Conservation (phyloP, 495 filamentous ascomycete genomes). For the Neurospora sp. region DNA sequence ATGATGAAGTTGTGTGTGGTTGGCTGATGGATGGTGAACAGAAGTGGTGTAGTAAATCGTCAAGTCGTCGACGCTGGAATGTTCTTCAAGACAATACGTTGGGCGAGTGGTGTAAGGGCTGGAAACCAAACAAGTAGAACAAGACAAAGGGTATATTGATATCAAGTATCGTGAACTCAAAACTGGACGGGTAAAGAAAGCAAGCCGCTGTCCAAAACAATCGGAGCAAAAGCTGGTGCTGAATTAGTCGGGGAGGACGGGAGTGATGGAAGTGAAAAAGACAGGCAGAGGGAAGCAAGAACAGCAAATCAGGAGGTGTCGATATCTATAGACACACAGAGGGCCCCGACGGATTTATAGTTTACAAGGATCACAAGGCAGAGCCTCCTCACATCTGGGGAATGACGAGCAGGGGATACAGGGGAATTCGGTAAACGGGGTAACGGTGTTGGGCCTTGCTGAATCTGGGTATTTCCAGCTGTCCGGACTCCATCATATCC, state of each 20-base stretch:
- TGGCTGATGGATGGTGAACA: neutral
- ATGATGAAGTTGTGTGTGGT: conserved; percentile 13
- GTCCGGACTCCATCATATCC: conserved; percentile 7
- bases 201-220: neutral
- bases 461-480: conserved; percentile 1
- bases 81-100: neutral
- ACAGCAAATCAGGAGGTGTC: neutral
- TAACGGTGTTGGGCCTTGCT: neutral
- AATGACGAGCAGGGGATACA: neutral
- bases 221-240: neutral
- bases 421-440: neutral
- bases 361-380: neutral
- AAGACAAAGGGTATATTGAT: neutral
- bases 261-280: neutral
- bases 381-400: neutral
- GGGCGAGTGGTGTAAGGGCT: neutral
- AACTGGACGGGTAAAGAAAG: neutral
- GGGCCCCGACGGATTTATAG: neutral
- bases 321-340: neutral
- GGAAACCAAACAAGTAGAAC: neutral
- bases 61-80: neutral
- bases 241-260: neutral
- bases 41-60: neutral
- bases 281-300: neutral
- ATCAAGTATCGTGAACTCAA: neutral